phyloP scores from a whole-genome alignment of 352 stramenopile species.

The Globisporangium canariense region DNA sequence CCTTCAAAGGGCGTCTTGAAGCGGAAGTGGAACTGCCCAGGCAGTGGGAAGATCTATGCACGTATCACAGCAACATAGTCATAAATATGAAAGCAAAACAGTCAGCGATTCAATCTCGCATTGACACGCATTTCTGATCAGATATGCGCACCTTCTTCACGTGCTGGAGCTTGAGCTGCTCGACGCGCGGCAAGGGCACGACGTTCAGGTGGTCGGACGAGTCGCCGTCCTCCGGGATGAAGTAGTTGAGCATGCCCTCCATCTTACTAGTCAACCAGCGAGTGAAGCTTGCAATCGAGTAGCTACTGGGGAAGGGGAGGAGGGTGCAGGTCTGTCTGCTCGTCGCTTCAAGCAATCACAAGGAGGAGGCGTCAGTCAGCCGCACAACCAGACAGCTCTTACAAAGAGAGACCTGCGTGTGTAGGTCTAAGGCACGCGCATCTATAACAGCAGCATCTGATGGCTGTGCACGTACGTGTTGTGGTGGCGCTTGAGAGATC shows the following conservation, averaged over 20 bases:
- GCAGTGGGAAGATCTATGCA: slow-evolving; percentile 64
- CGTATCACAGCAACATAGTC: neutral
- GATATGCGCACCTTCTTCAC: slow-evolving; percentile 67
- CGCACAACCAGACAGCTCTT: neutral
- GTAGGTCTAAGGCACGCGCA: neutral
- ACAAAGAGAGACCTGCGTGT: neutral
- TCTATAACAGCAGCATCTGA: neutral
- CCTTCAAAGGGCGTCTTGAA: slow-evolving; percentile 86
- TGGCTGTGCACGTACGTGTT: neutral
- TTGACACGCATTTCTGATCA: neutral
- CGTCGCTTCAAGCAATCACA: slow-evolving; percentile 5
- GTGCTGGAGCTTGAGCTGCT: slow-evolving; percentile 68
- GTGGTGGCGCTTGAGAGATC: neutral
- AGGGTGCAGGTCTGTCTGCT: neutral
- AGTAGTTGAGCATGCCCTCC: slow-evolving; percentile 89
- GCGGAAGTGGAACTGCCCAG: slow-evolving; percentile 80
- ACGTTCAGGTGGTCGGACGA: slow-evolving; percentile 85
- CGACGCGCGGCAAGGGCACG: slow-evolving; percentile 72
- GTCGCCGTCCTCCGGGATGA: slow-evolving; percentile 82
- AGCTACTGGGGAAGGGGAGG: neutral
- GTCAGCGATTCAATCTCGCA: neutral
- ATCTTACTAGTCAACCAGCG: slow-evolving; percentile 26
- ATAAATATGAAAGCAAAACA: neutral
- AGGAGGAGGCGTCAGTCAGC: neutral
- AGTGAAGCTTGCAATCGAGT: neutral